A percentile compares a stretch with the other conserved stretches of the same genome.
Evolutionary conservation across 1,284 basidiomycete species (phyloP).

Genomic region (Cutaneotrichosporon dermatis): DNA sequence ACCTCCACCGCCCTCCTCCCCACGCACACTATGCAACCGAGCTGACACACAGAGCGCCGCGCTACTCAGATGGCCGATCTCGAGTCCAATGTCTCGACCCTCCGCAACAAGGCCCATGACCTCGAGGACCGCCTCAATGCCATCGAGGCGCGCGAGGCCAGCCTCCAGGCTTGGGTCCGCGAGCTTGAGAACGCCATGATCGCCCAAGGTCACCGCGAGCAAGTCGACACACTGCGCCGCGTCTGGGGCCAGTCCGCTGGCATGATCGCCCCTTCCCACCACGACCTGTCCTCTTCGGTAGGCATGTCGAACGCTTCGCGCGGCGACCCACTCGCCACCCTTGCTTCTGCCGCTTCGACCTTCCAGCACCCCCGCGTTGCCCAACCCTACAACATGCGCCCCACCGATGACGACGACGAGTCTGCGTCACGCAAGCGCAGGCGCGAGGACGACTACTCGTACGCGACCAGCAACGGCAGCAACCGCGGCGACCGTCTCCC

Average conservation of each 20-base stretch:
- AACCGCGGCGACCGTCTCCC: constrained; percentile 6
- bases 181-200: constrained; percentile 35
- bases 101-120: constrained; percentile 21
- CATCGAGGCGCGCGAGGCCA: constrained; percentile 22
- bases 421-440: constrained; percentile 10
- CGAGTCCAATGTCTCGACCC: constrained; percentile 24
- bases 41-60: constrained; percentile 31
- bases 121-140: constrained; percentile 20
- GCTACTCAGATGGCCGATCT: constrained; percentile 40
- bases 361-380: background rate
- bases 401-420: constrained; percentile 12
- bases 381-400: constrained; percentile 9
- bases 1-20: background rate
- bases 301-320: background rate
- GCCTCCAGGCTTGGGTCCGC: constrained; percentile 30
- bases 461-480: background rate
- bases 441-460: constrained; percentile 12
- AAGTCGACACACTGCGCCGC: constrained; percentile 30
- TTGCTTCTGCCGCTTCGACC: constrained; percentile 19
- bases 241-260: constrained; percentile 18
- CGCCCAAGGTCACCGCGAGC: constrained; percentile 26
- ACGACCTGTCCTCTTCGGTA: background rate
- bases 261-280: background rate
- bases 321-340: constrained; percentile 18
- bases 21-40: background rate